Conservation (phyloP, 495 filamentous ascomycete genomes). For the Hypomontagnella monticulosa region DNA sequence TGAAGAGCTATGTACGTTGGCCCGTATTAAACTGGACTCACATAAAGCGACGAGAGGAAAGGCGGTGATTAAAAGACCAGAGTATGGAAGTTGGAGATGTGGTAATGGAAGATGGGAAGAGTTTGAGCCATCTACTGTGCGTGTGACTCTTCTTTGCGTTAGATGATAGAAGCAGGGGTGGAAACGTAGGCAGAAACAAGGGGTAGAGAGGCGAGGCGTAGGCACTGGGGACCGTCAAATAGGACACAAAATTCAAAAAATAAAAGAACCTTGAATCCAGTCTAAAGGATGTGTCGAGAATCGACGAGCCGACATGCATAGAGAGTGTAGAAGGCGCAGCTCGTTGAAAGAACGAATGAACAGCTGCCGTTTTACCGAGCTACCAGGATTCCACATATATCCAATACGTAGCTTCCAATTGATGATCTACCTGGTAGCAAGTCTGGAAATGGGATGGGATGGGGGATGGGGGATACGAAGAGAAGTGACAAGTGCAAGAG, state of each 20-base stretch:
- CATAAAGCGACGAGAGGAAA: too few relatives aligned
- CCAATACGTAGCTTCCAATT: slow-evolving; percentile 11
- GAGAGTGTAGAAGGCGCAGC: not conserved
- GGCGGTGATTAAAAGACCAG: too few relatives aligned
- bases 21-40: not conserved
- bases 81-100: too few relatives aligned
- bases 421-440: not conserved
- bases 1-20: not conserved
- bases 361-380: slow-evolving; percentile 35
- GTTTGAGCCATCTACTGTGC: too few relatives aligned
- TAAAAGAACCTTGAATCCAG: too few relatives aligned
- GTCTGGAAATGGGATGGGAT: not conserved
- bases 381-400: slow-evolving; percentile 7
- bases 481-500: not conserved
- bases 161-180: not conserved
- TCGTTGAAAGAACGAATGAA: slow-evolving; percentile 2
- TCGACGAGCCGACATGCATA: not conserved
- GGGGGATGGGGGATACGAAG: not conserved
- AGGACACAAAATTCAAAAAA: too few relatives aligned
- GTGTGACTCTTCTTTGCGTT: too few relatives aligned
- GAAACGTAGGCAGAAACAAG: slow-evolving; percentile 26
- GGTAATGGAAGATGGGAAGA: too few relatives aligned
- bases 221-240: not conserved
- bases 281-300: too few relatives aligned
- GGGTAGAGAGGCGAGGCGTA: slow-evolving; percentile 8